Conservation (phyloP, 495 filamentous ascomycete genomes). For the Ramalina intermedia region DNA sequence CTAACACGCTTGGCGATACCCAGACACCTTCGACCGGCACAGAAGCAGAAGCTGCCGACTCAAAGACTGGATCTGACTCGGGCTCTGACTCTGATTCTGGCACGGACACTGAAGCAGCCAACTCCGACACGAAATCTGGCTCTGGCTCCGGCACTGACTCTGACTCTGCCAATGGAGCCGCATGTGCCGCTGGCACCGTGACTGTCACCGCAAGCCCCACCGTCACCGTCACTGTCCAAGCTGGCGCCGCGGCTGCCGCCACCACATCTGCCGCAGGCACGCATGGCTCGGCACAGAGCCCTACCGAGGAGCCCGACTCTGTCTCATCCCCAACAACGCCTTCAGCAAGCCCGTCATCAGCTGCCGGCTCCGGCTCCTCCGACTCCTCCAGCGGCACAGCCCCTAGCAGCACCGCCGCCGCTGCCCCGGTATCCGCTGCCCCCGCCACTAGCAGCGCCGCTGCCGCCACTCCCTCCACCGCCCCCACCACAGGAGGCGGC, state of each 20-base stretch:
- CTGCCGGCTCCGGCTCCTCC: background rate
- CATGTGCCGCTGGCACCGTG: background rate
- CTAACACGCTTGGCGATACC: too few species aligned
- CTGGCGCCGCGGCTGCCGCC: background rate
- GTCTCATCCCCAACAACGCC: background rate
- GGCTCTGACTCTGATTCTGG: too few species aligned
- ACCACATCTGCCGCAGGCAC: background rate
- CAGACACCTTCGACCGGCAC: too few species aligned
- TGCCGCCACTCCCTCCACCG: background rate
- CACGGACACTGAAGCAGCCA: too few species aligned
- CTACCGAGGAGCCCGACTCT: background rate
- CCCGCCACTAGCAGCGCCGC: background rate
- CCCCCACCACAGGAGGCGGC: background rate
- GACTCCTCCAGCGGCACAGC: background rate
- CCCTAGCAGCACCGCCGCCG: background rate
- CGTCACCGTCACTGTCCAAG: conserved; percentile 4
- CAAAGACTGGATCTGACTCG: too few species aligned
- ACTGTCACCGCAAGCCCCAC: conserved; percentile 1
- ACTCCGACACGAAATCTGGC: too few species aligned
- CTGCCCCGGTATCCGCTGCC: background rate
- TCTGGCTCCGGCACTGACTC: too few species aligned
- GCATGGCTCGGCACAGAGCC: background rate
- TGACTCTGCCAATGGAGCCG: background rate
- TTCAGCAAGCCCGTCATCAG: background rate
- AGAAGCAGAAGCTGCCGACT: too few species aligned